These are phyloP conservation scores for Penicillium sp. DNA, from an alignment of 2,329 filamentous ascomycete species.

Conservation along the genomic window DNA sequence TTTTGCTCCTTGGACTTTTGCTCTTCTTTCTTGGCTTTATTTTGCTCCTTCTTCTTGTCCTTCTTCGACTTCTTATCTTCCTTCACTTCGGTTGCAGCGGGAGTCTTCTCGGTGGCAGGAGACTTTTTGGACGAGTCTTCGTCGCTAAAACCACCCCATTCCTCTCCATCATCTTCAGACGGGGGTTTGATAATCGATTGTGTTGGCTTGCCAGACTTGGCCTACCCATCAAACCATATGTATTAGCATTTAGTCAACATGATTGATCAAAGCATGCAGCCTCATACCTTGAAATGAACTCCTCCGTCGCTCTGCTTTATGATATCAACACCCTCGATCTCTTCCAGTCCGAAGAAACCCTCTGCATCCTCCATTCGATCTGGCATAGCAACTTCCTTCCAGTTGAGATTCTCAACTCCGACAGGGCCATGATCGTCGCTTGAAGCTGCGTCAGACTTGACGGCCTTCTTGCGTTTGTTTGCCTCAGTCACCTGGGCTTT, in stretches of 20 bases:
- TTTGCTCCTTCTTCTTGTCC: conserved; percentile 14
- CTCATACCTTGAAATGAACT: conserved; percentile 44
- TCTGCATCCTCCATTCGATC: conserved; percentile 85
- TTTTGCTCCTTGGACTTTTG: conserved; percentile 23
- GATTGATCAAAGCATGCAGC: not conserved
- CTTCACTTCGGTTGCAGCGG: conserved; percentile 18
- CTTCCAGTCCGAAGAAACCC: conserved; percentile 88
- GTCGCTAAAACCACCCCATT: conserved; percentile 68
- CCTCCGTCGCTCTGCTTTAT: conserved; percentile 61
- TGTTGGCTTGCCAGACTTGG: conserved; percentile 34
- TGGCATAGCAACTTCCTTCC: conserved; percentile 66
- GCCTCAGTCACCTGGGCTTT: conserved; percentile 30
- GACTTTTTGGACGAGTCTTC: conserved; percentile 34
- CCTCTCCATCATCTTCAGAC: conserved; percentile 45
- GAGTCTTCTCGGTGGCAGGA: conserved; percentile 5
- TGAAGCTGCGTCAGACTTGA: conserved; percentile 15
- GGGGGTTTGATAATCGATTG: conserved; percentile 33
- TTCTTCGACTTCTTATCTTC: conserved; percentile 24
- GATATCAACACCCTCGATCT: conserved; percentile 89
- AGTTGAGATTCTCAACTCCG: conserved; percentile 55
- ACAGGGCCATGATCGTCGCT: conserved; percentile 32
- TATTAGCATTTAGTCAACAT: not conserved
- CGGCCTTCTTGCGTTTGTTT: conserved; percentile 40
- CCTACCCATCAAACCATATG: conserved; percentile 27
- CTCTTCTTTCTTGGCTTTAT: conserved; percentile 28